A percentile compares a stretch with the other conserved stretches of the same genome.
phyloP scores from a whole-genome alignment of 2,329 filamentous ascomycete species.

The Cytospora schulzeri region DNA sequence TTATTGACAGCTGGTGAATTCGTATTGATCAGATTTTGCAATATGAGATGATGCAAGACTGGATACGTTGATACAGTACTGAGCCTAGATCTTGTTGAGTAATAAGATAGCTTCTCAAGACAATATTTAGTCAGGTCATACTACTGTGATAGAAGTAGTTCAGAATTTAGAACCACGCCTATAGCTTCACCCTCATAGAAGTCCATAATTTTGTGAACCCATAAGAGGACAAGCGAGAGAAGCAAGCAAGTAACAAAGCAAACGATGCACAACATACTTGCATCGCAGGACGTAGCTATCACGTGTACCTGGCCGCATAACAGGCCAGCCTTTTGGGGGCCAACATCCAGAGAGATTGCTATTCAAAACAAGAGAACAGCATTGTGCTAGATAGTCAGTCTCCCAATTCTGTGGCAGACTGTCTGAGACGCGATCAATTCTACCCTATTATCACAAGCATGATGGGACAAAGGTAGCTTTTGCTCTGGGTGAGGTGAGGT shows the following conservation, averaged over 20 bases:
- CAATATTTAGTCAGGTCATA: no score
- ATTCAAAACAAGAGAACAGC: background rate
- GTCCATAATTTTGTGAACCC: background rate
- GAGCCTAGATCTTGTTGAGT: no score
- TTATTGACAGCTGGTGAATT: no score
- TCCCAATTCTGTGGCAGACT: background rate
- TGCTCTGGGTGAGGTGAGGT: background rate
- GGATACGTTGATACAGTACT: no score
- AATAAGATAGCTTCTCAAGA: no score
- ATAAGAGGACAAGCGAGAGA: background rate
- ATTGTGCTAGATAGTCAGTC: background rate
- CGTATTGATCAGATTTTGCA: no score
- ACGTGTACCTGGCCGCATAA: slow-evolving; percentile 36
- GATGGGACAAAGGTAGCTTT: background rate
- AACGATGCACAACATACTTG: slow-evolving; percentile 38
- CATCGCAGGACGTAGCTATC: slow-evolving; percentile 33
- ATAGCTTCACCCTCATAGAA: no score
- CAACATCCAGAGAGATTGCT: background rate
- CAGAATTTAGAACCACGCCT: no score
- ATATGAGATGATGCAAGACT: no score
- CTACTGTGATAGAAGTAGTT: no score
- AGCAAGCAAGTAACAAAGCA: slow-evolving; percentile 2
- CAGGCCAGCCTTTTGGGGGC: slow-evolving; percentile 27
- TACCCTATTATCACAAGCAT: background rate
- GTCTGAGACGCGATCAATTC: background rate